These are phyloP conservation scores for Eucalyptus guilfoylei DNA, from an alignment of 345 rosid species.

Conservation along the genomic window DNA sequence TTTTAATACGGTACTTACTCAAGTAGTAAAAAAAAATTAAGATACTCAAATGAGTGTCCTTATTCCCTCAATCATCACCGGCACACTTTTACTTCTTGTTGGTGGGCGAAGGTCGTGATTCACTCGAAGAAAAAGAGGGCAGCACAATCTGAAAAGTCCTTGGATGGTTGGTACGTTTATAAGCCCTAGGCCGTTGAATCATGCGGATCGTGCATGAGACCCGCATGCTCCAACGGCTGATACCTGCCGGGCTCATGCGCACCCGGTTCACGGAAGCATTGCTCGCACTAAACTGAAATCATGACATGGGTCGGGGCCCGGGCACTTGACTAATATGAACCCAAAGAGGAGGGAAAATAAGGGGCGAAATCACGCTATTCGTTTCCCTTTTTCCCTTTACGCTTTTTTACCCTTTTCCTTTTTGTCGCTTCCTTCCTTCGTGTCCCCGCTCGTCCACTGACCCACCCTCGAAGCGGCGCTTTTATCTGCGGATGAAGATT, in stretches of 20 bases:
- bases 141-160: background rate
- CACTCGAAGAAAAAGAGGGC: background rate
- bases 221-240: background rate
- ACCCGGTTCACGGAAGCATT: background rate
- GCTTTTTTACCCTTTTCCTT: background rate
- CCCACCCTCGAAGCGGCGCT: background rate
- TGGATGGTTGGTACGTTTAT: background rate
- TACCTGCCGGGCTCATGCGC: background rate
- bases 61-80: background rate
- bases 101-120: background rate
- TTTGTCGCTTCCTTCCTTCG: background rate
- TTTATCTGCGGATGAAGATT: background rate
- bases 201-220: background rate
- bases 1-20: fast-evolving
- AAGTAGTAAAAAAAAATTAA: too few species aligned
- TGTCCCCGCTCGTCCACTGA: background rate
- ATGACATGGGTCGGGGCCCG: background rate
- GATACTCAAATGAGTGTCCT: background rate
- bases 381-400: background rate
- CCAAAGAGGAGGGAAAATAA: background rate
- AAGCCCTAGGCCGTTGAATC: background rate
- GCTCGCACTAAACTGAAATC: background rate
- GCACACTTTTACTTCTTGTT: background rate
- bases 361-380: background rate
- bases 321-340: background rate